Evolutionary conservation across 352 stramenopile species (phyloP).

Genomic region (Globisporangium middletonii): DNA sequence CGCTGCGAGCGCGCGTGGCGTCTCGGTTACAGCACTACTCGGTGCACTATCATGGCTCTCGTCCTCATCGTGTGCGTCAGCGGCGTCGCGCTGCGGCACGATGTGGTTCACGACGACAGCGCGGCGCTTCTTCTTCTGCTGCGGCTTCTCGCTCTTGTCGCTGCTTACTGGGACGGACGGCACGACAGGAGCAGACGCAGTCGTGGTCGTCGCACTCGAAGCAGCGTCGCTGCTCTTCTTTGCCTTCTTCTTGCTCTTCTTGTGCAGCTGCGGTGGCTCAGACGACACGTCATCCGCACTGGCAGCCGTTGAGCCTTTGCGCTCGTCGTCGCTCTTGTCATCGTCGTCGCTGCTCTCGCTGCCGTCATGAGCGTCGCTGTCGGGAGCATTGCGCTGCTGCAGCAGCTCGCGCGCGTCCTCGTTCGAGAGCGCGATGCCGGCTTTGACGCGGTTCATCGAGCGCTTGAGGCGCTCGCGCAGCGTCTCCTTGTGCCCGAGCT

Average conservation of each 20-base stretch:
- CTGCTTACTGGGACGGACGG: too few relatives aligned
- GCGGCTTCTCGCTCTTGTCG: background rate
- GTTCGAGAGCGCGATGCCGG: constrained; percentile 48
- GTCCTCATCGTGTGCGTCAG: background rate
- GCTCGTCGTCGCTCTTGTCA: background rate
- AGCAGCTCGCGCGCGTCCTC: constrained; percentile 53
- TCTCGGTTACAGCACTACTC: background rate
- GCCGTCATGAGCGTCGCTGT: constrained; percentile 14
- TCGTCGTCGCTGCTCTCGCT: constrained; percentile 11
- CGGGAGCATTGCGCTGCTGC: constrained; percentile 25
- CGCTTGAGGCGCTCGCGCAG: constrained; percentile 71
- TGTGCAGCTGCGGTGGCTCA: constrained; percentile 2
- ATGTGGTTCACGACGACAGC: constrained; percentile 23
- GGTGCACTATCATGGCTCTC: background rate
- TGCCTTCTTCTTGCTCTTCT: constrained; percentile 20
- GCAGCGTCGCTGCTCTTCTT: constrained; percentile 2
- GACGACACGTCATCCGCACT: too few relatives aligned
- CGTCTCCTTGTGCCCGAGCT: constrained; percentile 80
- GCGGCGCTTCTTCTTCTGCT: constrained; percentile 21
- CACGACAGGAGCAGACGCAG: background rate
- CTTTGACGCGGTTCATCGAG: constrained; percentile 72
- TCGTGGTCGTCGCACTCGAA: background rate
- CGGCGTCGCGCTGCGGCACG: constrained; percentile 18
- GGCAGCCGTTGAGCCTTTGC: too few relatives aligned
- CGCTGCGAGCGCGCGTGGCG: background rate